A percentile compares a stretch with the other conserved stretches of the same genome.
Evolutionary conservation across 805 yeast genomes (phyloP).

Genomic region (Danielozyma ontarioensis): DNA sequence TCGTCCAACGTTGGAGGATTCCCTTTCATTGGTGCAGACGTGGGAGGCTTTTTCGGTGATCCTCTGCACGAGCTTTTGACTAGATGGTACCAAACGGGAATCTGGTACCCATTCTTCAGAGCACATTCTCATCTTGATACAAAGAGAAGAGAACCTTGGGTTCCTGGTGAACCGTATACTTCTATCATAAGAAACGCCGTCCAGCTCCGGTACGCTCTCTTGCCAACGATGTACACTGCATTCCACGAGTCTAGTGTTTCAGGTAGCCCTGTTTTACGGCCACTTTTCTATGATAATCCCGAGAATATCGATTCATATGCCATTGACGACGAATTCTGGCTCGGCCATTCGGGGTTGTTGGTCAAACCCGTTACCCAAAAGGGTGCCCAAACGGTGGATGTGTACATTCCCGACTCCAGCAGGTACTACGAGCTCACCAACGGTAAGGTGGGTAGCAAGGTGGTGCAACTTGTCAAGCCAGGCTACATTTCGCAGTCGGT

Average conservation of each 20-base stretch:
- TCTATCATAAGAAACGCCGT: constrained; percentile 65
- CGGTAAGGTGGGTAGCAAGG: constrained; percentile 13
- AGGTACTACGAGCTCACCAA: constrained; percentile 52
- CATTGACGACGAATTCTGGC: constrained; percentile 78
- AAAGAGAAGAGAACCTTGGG: constrained; percentile 88
- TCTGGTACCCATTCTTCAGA: constrained; percentile 94
- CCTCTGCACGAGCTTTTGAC: constrained; percentile 76
- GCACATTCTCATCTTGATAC: constrained; percentile 97
- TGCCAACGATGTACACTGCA: constrained; percentile 77
- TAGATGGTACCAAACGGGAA: constrained; percentile 95
- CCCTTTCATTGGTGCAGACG: constrained; percentile 95
- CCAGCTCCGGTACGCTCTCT: constrained; percentile 62
- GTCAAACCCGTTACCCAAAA: constrained; percentile 76
- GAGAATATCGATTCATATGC: constrained; percentile 42
- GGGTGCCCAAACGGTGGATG: constrained; percentile 32
- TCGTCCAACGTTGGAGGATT: constrained; percentile 77
- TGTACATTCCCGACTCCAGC: constrained; percentile 53
- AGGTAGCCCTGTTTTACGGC: constrained; percentile 71
- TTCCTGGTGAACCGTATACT: constrained; percentile 71
- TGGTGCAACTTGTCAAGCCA: constrained; percentile 5
- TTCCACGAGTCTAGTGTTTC: constrained; percentile 57
- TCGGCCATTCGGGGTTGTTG: constrained; percentile 66
- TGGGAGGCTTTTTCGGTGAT: constrained; percentile 93
- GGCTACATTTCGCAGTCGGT: constrained; percentile 39
- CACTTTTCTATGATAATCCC: constrained; percentile 57